Percentiles rank a stretch among this genome's conserved stretches.
These are phyloP conservation scores for Barbarea vulgaris DNA, from an alignment of 345 rosid species.

Conservation along the genomic window DNA sequence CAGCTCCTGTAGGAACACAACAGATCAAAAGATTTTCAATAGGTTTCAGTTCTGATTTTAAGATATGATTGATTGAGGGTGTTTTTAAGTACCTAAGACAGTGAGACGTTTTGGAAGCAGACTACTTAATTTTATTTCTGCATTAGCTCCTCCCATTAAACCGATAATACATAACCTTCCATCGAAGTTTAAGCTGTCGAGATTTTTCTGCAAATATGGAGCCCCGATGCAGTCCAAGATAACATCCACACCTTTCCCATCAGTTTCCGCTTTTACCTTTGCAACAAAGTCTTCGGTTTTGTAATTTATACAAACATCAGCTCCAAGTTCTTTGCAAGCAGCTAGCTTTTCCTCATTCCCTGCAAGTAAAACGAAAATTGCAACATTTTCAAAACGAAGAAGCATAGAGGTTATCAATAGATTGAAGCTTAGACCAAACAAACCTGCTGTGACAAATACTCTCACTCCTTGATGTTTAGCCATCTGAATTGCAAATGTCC, in stretches of 20 bases:
- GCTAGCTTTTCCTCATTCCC: constrained; percentile 82
- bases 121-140: constrained; percentile 59
- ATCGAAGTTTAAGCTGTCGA: constrained; percentile 73
- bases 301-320: constrained; percentile 89
- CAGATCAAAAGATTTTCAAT: not conserved
- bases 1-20: constrained; percentile 59
- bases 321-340: constrained; percentile 86
- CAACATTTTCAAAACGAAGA: constrained; percentile 2
- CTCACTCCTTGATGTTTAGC: constrained; percentile 65
- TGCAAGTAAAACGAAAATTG: constrained; percentile 25
- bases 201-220: constrained; percentile 71
- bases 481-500: constrained; percentile 88
- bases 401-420: not conserved
- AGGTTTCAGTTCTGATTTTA: not conserved
- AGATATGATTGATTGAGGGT: not conserved
- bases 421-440: constrained; percentile 32
- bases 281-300: constrained; percentile 87
- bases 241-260: constrained; percentile 90
- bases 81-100: constrained; percentile 66
- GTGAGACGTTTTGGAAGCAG: constrained; percentile 77
- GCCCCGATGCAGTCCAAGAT: constrained; percentile 88
- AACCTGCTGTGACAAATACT: constrained; percentile 93
- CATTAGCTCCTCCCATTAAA: constrained; percentile 61
- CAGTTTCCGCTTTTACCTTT: constrained; percentile 78
- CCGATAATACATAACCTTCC: constrained; percentile 91